A percentile compares a stretch with the other conserved stretches of the same genome.
phyloP scores from a whole-genome alignment of 495 filamentous ascomycete genomes.

The Chaetomium tenue region DNA sequence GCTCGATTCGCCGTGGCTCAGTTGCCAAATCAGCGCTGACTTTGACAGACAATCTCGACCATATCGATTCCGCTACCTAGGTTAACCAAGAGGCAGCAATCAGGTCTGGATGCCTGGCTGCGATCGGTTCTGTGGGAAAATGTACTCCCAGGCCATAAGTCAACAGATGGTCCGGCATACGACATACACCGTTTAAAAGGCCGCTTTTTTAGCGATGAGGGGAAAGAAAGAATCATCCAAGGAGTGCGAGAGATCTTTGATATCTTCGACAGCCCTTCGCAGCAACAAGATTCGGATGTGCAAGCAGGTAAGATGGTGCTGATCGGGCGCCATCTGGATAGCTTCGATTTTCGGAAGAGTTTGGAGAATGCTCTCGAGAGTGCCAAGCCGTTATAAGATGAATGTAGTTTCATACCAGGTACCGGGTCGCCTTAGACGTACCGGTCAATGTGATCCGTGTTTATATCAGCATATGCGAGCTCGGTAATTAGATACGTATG shows the following conservation, averaged over 20 bases:
- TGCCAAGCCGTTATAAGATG: background rate
- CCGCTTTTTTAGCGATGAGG: conserved; percentile 60
- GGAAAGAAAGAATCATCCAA: conserved; percentile 72
- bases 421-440: background rate
- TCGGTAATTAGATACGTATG: too few species aligned
- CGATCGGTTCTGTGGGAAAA: conserved; percentile 81
- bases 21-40: background rate
- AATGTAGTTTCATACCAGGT: too few species aligned
- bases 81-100: conserved; percentile 53
- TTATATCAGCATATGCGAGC: too few species aligned
- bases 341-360: conserved; percentile 46
- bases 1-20: background rate
- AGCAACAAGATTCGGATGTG: conserved; percentile 21
- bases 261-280: conserved; percentile 62
- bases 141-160: conserved; percentile 51
- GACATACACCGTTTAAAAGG: conserved; percentile 90
- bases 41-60: conserved; percentile 78
- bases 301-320: conserved; percentile 71
- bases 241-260: conserved; percentile 94
- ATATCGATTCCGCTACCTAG: conserved; percentile 62
- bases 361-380: conserved; percentile 28
- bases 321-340: conserved; percentile 67
- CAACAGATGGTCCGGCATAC: conserved; percentile 37
- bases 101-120: conserved; percentile 75
- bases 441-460: too few species aligned